These are phyloP conservation scores for Knoxdaviesia proteae DNA, from an alignment of 2,329 filamentous ascomycete genomes.

Conservation along the genomic window DNA sequence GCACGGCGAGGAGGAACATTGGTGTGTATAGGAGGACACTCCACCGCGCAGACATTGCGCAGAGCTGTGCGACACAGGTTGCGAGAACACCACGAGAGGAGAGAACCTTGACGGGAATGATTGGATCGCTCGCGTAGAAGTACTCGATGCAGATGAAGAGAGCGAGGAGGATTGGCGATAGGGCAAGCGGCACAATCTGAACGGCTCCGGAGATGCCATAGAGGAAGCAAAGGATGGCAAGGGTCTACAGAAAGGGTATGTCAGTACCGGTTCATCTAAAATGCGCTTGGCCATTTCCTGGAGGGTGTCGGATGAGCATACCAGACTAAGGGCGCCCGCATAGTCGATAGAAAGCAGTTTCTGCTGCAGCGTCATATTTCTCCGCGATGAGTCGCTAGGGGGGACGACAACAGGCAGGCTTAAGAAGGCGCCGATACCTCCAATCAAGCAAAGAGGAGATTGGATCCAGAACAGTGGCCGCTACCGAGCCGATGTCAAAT, in stretches of 20 bases:
- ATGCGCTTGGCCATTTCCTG: neutral
- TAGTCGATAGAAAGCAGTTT: constrained; percentile 56
- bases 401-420: constrained; percentile 30
- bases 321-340: constrained; percentile 44
- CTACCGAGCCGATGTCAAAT: constrained; percentile 16
- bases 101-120: constrained; percentile 54
- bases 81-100: constrained; percentile 49
- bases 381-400: too few relatives aligned
- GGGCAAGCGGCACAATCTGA: constrained; percentile 32
- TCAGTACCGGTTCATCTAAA: neutral
- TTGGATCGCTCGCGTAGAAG: constrained; percentile 41
- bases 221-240: constrained; percentile 50
- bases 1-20: constrained; percentile 58
- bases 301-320: constrained; percentile 14
- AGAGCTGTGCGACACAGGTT: constrained; percentile 53
- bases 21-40: constrained; percentile 62
- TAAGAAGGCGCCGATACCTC: constrained; percentile 40
- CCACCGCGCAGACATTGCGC: constrained; percentile 69
- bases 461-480: constrained; percentile 55
- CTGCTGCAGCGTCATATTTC: constrained; percentile 6
- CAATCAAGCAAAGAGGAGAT: constrained; percentile 38
- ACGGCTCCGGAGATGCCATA: constrained; percentile 47
- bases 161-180: constrained; percentile 30
- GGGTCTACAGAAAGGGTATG: constrained; percentile 20
- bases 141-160: constrained; percentile 44